Evolutionary conservation across 352 stramenopile genomes (phyloP).

Genomic region (Blastocystis sp.): DNA sequence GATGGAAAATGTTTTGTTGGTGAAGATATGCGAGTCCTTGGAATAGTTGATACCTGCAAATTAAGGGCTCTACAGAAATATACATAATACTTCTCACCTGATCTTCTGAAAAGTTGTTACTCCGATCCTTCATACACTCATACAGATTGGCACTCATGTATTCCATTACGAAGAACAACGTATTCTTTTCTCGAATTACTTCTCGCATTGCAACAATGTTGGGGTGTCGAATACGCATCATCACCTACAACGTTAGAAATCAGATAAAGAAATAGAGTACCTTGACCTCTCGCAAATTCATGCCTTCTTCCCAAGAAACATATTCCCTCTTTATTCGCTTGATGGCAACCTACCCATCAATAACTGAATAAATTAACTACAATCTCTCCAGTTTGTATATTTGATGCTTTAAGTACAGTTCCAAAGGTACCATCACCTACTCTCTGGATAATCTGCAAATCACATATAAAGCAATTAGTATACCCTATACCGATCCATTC

Average conservation of each 20-base stretch:
- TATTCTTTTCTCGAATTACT: constrained; percentile 92
- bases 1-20: constrained; percentile 94
- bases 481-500: constrained; percentile 54
- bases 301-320: constrained; percentile 90
- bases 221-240: constrained; percentile 90
- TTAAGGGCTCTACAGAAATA: background rate
- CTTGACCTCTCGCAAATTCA: constrained; percentile 92
- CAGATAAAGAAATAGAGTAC: constrained; percentile 70
- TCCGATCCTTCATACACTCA: constrained; percentile 90
- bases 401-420: constrained; percentile 88
- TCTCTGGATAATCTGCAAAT: constrained; percentile 83
- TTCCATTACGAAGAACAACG: constrained; percentile 97
- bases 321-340: constrained; percentile 98
- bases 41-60: constrained; percentile 86
- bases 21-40: constrained; percentile 95
- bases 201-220: constrained; percentile 98
- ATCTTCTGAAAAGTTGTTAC: constrained; percentile 76
- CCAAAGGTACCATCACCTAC: constrained; percentile 91
- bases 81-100: constrained; percentile 93
- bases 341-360: constrained; percentile 79
- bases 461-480: background rate
- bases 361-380: constrained; percentile 72
- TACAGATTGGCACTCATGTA: constrained; percentile 94
- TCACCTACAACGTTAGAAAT: constrained; percentile 73
- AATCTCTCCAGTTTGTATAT: constrained; percentile 86